Percentiles rank a stretch among this genome's conserved stretches.
These are phyloP conservation scores for Micractinium conductrix DNA, from an alignment of 139 green algal species.

Conservation along the genomic window DNA sequence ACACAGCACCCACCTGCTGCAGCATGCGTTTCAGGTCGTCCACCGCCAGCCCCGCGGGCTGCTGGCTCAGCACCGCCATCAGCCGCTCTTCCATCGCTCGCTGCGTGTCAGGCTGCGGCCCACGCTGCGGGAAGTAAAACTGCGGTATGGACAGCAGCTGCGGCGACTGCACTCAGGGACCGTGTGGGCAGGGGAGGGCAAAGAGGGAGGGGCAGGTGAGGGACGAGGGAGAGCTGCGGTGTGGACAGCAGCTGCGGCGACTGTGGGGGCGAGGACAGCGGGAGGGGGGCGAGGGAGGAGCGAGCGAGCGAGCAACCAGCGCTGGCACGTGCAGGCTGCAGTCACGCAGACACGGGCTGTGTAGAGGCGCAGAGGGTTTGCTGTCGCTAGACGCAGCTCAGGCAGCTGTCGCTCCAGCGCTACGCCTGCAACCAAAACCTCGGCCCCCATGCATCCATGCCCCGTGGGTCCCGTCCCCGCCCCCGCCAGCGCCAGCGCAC, in stretches of 20 bases:
- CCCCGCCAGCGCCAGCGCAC: conserved; percentile 3
- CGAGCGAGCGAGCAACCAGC: conserved; percentile 71
- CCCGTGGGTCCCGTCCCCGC: background rate
- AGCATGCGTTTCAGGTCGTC: conserved; percentile 64
- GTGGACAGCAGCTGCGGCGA: conserved; percentile 55
- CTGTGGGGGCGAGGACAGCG: background rate
- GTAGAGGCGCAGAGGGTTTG: no score
- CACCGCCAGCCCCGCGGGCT: conserved; percentile 58
- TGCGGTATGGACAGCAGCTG: conserved; percentile 70
- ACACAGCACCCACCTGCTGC: conserved; percentile 51
- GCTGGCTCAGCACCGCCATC: conserved; percentile 54
- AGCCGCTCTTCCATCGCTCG: conserved; percentile 40
- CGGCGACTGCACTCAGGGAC: conserved; percentile 7
- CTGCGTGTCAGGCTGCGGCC: conserved; percentile 27
- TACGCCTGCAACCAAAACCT: background rate
- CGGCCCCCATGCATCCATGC: background rate
- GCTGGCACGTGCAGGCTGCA: conserved; percentile 71
- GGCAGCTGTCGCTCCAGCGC: background rate
- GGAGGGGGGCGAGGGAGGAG: background rate
- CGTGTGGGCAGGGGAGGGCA: background rate
- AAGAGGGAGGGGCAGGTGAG: background rate
- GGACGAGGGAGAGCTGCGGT: conserved; percentile 85
- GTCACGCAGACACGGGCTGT: background rate
- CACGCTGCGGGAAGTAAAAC: conserved; percentile 83
- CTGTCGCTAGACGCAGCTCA: no score